Conservation (phyloP, 768 basidiomycete species). For the Galerina marginata region DNA sequence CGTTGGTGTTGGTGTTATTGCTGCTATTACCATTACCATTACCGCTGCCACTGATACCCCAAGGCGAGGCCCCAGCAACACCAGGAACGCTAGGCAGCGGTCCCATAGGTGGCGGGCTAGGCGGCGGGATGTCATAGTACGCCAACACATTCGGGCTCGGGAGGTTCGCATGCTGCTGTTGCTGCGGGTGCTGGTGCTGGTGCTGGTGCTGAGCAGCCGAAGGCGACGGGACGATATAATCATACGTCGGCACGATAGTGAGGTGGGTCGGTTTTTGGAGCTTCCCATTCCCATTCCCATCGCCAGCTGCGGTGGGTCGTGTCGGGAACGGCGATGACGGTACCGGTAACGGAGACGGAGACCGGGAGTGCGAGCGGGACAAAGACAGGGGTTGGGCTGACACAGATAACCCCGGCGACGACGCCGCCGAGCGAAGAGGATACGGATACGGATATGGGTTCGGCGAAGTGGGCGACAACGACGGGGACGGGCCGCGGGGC, state of each 20-base stretch:
- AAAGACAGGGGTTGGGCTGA: no score
- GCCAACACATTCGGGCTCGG: constrained; percentile 45
- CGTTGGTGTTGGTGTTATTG: not conserved
- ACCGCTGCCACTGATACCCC: no score
- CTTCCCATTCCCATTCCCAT: no score
- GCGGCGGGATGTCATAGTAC: constrained; percentile 55
- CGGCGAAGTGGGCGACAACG: constrained; percentile 13
- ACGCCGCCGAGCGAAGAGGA: constrained; percentile 13
- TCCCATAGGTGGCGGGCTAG: constrained; percentile 52
- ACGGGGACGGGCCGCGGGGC: constrained; percentile 12
- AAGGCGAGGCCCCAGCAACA: not conserved
- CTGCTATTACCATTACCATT: not conserved
- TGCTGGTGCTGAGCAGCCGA: not conserved
- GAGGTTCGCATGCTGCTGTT: not conserved
- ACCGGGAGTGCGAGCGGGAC: no score
- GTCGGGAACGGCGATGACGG: constrained; percentile 16
- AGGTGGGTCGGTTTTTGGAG: no score
- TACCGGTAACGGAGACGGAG: not conserved
- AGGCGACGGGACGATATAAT: not conserved
- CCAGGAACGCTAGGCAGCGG: constrained; percentile 46
- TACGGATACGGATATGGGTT: not conserved
- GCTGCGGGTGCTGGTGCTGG: constrained; percentile 1
- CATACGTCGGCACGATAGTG: no score
- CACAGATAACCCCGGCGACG: constrained; percentile 4
- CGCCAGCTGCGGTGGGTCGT: not conserved